These are phyloP conservation scores for Calonectria ilicicola DNA, from an alignment of 2,329 filamentous ascomycete species.

Conservation along the genomic window DNA sequence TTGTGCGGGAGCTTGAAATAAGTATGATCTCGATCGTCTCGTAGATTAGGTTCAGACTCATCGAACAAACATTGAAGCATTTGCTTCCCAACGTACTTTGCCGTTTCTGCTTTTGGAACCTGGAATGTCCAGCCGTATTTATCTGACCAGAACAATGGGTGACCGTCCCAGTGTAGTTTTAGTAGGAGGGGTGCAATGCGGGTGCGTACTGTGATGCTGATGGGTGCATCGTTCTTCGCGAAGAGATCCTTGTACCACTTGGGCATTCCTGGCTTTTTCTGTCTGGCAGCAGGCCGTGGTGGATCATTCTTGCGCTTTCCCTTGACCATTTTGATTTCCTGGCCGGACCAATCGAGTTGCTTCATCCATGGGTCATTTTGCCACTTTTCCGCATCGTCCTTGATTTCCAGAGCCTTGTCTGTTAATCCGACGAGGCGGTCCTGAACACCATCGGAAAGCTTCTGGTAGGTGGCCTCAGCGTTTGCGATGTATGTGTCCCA, in stretches of 20 bases:
- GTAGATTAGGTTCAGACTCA: constrained; percentile 74
- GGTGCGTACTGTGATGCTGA: constrained; percentile 86
- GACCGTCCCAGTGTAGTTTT: constrained; percentile 86
- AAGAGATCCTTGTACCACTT: constrained; percentile 97
- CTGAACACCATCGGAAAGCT: constrained; percentile 81
- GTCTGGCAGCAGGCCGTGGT: constrained; percentile 80
- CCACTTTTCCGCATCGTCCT: constrained; percentile 76
- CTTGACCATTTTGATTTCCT: constrained; percentile 92
- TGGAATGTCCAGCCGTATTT: constrained; percentile 93
- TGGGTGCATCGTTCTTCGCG: constrained; percentile 72
- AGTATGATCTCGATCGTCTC: constrained; percentile 72
- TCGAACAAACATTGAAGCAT: constrained; percentile 84
- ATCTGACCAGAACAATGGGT: constrained; percentile 93
- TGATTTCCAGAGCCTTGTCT: constrained; percentile 81
- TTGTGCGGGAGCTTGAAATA: constrained; percentile 98
- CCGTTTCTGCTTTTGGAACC: constrained; percentile 71
- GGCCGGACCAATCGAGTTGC: constrained; percentile 95
- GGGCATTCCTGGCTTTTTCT: constrained; percentile 96
- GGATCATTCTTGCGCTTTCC: constrained; percentile 88
- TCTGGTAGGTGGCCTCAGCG: constrained; percentile 86
- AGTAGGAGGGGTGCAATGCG: constrained; percentile 88
- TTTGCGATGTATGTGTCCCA: constrained; percentile 90
- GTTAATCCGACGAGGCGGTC: constrained; percentile 80
- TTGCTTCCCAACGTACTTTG: constrained; percentile 77
- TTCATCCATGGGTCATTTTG: constrained; percentile 87